A percentile compares a stretch with the other conserved stretches of the same genome.
Conservation (phyloP, 1,284 basidiomycete genomes). For the Puccinia horiana region DNA sequence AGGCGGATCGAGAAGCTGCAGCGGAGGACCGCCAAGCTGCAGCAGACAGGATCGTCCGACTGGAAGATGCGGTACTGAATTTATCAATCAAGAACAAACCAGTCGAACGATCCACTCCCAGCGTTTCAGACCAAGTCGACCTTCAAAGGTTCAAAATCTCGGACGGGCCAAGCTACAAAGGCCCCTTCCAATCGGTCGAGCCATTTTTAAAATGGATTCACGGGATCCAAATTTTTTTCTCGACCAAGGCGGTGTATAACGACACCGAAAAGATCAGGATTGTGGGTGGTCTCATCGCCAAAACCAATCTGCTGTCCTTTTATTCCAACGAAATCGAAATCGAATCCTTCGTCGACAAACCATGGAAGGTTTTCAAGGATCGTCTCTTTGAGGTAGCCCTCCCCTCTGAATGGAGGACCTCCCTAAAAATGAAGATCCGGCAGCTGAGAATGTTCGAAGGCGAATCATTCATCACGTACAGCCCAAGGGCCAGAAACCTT, state of each 20-base stretch:
- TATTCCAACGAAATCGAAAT: background rate
- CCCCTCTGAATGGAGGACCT: background rate
- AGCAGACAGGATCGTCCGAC: no score
- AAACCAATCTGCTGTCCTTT: background rate
- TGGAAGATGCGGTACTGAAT: no score
- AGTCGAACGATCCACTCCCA: no score
- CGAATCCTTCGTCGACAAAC: background rate
- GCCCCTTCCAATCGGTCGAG: no score
- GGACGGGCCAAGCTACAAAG: no score
- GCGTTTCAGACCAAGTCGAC: no score
- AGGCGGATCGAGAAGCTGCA: no score
- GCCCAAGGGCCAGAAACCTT: background rate
- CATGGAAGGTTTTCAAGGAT: background rate
- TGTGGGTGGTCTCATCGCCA: background rate
- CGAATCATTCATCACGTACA: slow-evolving; percentile 1
- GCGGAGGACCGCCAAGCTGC: no score
- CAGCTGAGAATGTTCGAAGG: background rate
- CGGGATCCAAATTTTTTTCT: no score
- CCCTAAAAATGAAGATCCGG: background rate
- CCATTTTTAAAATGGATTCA: no score
- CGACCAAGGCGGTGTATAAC: background rate
- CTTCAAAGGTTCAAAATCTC: no score
- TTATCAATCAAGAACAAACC: no score
- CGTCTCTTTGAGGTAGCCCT: background rate
- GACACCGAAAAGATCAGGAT: background rate